Evolutionary conservation across 1,284 basidiomycete species (phyloP).

Genomic region (Trichosporon coremiiforme): DNA sequence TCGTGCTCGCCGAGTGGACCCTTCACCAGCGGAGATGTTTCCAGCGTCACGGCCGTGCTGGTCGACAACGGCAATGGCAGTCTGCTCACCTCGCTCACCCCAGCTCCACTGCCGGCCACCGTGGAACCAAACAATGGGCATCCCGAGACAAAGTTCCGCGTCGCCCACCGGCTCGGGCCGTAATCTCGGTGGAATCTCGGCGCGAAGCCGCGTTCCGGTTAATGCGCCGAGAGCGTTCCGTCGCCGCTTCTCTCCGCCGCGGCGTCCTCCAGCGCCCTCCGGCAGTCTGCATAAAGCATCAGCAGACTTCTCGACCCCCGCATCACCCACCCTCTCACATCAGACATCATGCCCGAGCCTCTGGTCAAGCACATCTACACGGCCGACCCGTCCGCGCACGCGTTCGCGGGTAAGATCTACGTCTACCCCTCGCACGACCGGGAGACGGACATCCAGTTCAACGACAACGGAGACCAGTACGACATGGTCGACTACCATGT

Average conservation of each 20-base stretch:
- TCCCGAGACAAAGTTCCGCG: background rate
- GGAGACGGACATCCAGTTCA: constrained; percentile 43
- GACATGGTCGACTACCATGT: constrained; percentile 52
- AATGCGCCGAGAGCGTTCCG: constrained; percentile 5
- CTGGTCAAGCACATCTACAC: constrained; percentile 47
- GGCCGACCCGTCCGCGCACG: constrained; percentile 51
- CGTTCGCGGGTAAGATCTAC: constrained; percentile 44
- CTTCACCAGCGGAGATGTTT: too few relatives aligned
- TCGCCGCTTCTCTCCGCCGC: constrained; percentile 5
- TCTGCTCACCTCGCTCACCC: too few relatives aligned
- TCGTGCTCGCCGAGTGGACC: too few relatives aligned
- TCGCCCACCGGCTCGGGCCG: constrained; percentile 1
- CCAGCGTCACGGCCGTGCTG: too few relatives aligned
- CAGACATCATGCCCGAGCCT: constrained; percentile 32
- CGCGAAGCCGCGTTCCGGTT: background rate
- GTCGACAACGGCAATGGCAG: too few relatives aligned
- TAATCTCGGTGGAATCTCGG: constrained; percentile 16
- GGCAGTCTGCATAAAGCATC: too few relatives aligned
- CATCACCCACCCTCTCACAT: background rate
- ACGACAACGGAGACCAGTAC: constrained; percentile 49
- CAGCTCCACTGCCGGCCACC: background rate
- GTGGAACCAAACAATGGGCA: background rate
- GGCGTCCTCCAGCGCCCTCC: too few relatives aligned
- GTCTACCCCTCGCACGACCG: constrained; percentile 49
- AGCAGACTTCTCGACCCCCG: background rate